Conservation (phyloP, 176 grass and related monocot genomes). For the Oryza meyeriana region DNA sequence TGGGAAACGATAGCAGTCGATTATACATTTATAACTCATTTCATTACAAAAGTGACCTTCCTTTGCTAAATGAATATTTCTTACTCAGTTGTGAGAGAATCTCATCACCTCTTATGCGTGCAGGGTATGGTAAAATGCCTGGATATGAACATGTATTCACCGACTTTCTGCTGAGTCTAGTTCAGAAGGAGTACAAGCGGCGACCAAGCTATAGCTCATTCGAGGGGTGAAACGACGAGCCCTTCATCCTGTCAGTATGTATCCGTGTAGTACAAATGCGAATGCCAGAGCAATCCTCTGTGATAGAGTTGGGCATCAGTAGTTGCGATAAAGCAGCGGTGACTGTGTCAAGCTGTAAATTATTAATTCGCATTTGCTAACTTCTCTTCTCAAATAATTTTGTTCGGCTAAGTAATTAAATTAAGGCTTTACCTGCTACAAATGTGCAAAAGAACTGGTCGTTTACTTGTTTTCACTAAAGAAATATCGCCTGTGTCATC, state of each 20-base stretch:
- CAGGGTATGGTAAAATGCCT: constrained; percentile 97
- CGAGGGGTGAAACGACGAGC: constrained; percentile 25
- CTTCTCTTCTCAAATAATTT: constrained; percentile 21
- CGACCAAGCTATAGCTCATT: constrained; percentile 40
- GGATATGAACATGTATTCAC: constrained; percentile 95
- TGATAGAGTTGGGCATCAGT: constrained; percentile 31
- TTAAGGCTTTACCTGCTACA: neutral
- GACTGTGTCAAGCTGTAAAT: constrained; percentile 44
- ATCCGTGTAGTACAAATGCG: constrained; percentile 40
- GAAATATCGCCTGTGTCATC: too few species aligned
- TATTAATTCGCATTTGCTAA: constrained; percentile 23
- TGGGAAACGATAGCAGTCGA: neutral
- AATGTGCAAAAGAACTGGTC: neutral
- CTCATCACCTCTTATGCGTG: neutral
- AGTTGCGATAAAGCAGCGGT: constrained; percentile 30
- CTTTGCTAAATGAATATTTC: neutral
- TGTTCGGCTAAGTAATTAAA: neutral
- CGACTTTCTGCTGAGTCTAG: constrained; percentile 70
- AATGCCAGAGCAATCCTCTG: constrained; percentile 13
- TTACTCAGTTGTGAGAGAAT: neutral
- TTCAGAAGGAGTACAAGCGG: constrained; percentile 60
- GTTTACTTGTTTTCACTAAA: neutral
- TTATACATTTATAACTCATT: neutral
- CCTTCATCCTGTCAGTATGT: neutral
- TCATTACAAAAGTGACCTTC: neutral